phyloP scores from a whole-genome alignment of 1,139 yeast genomes.

The Nakaseomyces delphensis region DNA sequence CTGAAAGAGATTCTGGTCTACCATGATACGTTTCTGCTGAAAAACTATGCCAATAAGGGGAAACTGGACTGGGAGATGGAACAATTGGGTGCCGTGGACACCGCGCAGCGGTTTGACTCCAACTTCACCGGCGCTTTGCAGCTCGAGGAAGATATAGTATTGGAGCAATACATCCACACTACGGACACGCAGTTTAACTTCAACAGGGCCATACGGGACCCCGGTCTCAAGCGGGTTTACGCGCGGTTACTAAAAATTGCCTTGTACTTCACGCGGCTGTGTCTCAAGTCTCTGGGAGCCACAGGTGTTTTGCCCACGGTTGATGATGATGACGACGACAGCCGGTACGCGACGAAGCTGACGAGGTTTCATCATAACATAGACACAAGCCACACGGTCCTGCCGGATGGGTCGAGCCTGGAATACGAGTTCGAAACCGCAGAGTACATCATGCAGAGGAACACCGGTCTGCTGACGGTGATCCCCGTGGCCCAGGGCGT shows the following conservation, averaged over 20 bases:
- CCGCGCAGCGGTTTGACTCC: constrained; percentile 24
- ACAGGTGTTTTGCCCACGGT: too few species aligned
- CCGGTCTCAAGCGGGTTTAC: constrained; percentile 13
- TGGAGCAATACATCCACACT: constrained; percentile 26
- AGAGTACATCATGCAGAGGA: constrained; percentile 14
- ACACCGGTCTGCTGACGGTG: constrained; percentile 23
- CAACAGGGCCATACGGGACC: constrained; percentile 13
- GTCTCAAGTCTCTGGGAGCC: constrained; percentile 15
- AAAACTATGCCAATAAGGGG: constrained; percentile 26
- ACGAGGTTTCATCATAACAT: constrained; percentile 16
- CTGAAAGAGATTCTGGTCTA: constrained; percentile 17
- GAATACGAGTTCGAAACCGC: constrained; percentile 15
- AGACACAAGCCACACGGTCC: constrained; percentile 2
- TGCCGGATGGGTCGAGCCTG: constrained; percentile 18
- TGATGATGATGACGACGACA: neutral
- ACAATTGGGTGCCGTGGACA: constrained; percentile 8
- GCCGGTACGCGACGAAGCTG: constrained; percentile 13
- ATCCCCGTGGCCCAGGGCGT: constrained; percentile 24
- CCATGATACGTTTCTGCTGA: constrained; percentile 25
- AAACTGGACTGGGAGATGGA: constrained; percentile 14
- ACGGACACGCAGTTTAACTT: constrained; percentile 16
- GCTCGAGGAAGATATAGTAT: constrained; percentile 12
- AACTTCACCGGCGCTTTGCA: constrained; percentile 23
- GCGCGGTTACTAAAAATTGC: constrained; percentile 20
- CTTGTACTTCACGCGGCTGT: constrained; percentile 18